Evolutionary conservation across 108 stramenopile species (phyloP).

Genomic region (Skeletonema costatum): DNA sequence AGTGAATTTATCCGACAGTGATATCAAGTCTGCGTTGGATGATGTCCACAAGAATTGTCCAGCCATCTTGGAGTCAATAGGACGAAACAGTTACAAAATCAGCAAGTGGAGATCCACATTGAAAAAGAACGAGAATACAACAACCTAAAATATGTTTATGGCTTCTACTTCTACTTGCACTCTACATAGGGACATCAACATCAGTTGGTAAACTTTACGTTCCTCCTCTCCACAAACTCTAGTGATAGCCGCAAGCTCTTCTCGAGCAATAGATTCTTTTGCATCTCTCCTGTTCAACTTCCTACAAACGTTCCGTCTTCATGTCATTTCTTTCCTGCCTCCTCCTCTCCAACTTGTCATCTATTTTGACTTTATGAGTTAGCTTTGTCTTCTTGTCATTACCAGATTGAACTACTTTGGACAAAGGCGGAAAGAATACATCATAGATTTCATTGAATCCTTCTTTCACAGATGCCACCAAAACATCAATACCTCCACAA

Average conservation of each 20-base stretch:
- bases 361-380: neutral
- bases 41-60: slow-evolving; percentile 10
- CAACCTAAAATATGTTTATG: too few relatives aligned
- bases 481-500: neutral
- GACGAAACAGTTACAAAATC: neutral
- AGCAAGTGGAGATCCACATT: neutral
- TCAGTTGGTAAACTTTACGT: neutral
- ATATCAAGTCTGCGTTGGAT: slow-evolving; percentile 24
- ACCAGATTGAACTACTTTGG: neutral
- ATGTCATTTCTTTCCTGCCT: neutral
- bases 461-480: neutral
- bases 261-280: neutral
- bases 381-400: slow-evolving; percentile 4
- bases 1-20: slow-evolving; percentile 41
- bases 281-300: slow-evolving; percentile 1
- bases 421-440: neutral
- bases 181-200: too few relatives aligned
- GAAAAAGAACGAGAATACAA: neutral
- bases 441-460: neutral
- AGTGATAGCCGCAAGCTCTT: slow-evolving; percentile 5
- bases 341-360: neutral
- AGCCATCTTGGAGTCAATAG: neutral
- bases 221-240: slow-evolving; percentile 4
- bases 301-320: neutral
- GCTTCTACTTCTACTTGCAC: too few relatives aligned